Conservation (phyloP, 148 eudicot species). For the Silene latifolia region DNA sequence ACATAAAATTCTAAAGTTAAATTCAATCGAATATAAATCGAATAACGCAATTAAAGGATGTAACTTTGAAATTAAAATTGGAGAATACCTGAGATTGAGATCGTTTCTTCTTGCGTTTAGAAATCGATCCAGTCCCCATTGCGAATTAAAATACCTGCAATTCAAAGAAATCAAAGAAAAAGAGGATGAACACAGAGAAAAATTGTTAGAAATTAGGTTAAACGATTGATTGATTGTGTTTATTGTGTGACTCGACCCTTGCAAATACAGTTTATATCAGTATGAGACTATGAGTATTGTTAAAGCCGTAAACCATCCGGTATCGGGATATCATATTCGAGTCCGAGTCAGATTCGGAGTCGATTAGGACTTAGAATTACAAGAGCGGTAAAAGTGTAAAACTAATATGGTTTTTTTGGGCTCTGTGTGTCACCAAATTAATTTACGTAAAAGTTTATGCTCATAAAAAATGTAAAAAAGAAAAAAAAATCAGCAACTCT, state of each 20-base stretch:
- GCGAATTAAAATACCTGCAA: background rate
- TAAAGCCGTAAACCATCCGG: no score
- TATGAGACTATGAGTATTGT: background rate
- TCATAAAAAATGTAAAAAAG: no score
- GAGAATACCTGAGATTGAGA: slow-evolving; percentile 45
- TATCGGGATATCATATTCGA: no score
- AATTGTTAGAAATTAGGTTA: slow-evolving; percentile 4
- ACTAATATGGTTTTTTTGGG: no score
- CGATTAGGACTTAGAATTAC: no score
- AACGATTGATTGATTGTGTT: background rate
- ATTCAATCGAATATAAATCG: background rate
- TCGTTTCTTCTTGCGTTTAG: slow-evolving; percentile 44
- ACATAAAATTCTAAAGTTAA: background rate
- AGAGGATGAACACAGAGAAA: background rate
- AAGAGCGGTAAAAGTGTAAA: no score
- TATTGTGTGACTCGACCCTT: background rate
- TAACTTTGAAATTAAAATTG: slow-evolving; percentile 2
- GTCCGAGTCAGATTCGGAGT: no score
- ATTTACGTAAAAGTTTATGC: no score
- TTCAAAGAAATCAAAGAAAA: slow-evolving; percentile 2
- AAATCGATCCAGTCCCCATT: slow-evolving; percentile 26
- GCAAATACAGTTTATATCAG: background rate
- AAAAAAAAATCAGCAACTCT: no score
- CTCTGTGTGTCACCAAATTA: no score
- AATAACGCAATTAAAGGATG: slow-evolving; percentile 9